Percentiles rank a stretch among this genome's conserved stretches.
Conservation (phyloP, 2,329 filamentous ascomycete genomes). For the Aureobasidium uvarum region DNA sequence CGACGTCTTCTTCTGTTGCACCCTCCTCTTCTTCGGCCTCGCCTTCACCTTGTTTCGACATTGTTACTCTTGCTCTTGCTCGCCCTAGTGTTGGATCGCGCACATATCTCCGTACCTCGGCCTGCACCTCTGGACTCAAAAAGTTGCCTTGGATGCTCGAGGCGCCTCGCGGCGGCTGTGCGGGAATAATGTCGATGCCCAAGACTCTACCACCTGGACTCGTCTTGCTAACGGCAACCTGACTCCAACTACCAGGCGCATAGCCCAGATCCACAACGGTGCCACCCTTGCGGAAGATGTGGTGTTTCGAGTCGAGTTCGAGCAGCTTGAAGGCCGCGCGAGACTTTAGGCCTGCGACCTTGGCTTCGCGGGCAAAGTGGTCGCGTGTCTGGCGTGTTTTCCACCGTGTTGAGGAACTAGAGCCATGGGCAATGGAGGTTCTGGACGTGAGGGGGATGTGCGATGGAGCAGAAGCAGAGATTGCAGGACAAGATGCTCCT, state of each 20-base stretch:
- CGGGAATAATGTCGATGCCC: constrained; percentile 91
- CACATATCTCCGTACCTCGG: constrained; percentile 74
- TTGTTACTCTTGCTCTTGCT: constrained; percentile 39
- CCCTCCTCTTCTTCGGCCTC: constrained; percentile 37
- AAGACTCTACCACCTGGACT: constrained; percentile 74
- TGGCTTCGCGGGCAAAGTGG: constrained; percentile 69
- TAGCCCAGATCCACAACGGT: constrained; percentile 90
- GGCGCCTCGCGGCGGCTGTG: constrained; percentile 86
- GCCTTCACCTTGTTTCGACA: constrained; percentile 32
- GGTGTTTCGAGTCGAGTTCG: constrained; percentile 82
- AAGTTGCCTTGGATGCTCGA: constrained; percentile 96
- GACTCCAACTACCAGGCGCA: constrained; percentile 64
- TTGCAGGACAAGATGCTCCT: neutral
- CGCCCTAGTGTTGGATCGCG: constrained; percentile 61
- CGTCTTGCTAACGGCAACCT: constrained; percentile 80
- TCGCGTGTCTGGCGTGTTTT: constrained; percentile 75
- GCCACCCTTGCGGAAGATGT: constrained; percentile 73
- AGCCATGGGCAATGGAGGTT: neutral
- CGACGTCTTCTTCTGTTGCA: constrained; percentile 43
- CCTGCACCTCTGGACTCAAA: constrained; percentile 69
- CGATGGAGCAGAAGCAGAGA: neutral
- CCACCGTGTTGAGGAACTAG: constrained; percentile 72
- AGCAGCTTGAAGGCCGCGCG: constrained; percentile 91
- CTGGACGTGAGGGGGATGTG: neutral
- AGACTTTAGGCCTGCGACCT: constrained; percentile 77